A percentile compares a stretch with the other conserved stretches of the same genome.
These are phyloP conservation scores for Phytopythium aichiense DNA, from an alignment of 352 stramenopile genomes.

Conservation along the genomic window DNA sequence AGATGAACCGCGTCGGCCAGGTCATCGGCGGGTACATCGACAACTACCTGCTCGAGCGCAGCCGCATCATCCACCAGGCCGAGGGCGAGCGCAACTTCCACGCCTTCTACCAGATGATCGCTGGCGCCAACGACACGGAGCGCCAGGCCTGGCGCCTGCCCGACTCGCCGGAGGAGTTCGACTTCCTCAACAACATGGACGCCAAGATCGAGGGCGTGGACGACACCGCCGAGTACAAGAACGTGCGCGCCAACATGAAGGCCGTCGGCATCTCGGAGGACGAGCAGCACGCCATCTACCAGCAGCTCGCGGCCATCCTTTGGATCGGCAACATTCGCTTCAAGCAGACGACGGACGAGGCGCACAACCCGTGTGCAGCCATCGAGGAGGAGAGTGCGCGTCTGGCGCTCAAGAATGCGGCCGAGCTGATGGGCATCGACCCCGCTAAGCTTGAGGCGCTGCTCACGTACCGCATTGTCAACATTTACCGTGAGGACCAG, in stretches of 20 bases:
- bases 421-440: conserved; percentile 61
- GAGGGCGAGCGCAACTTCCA: conserved; percentile 92
- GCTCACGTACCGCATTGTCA: conserved; percentile 73
- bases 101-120: conserved; percentile 91
- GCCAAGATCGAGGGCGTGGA: conserved; percentile 73
- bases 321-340: conserved; percentile 86
- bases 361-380: conserved; percentile 62
- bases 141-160: conserved; percentile 53
- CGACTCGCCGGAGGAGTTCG: conserved; percentile 44
- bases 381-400: conserved; percentile 56
- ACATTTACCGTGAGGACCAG: conserved; percentile 77
- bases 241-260: conserved; percentile 60
- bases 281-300: conserved; percentile 70
- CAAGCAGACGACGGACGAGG: conserved; percentile 62
- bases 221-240: conserved; percentile 60
- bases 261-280: conserved; percentile 68
- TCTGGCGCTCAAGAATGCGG: conserved; percentile 51
- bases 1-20: conserved; percentile 79
- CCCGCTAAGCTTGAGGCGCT: conserved; percentile 59
- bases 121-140: conserved; percentile 51
- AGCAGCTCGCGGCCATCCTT: conserved; percentile 75
- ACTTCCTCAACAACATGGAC: conserved; percentile 65
- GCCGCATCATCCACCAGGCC: conserved; percentile 82
- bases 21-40: conserved; percentile 82
- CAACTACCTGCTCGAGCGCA: conserved; percentile 93